Evolutionary conservation across 208 protist species (phyloP), one percentile per base, ranked within the genome.

Genomic region (Novymonas esmeraldas): DNA sequence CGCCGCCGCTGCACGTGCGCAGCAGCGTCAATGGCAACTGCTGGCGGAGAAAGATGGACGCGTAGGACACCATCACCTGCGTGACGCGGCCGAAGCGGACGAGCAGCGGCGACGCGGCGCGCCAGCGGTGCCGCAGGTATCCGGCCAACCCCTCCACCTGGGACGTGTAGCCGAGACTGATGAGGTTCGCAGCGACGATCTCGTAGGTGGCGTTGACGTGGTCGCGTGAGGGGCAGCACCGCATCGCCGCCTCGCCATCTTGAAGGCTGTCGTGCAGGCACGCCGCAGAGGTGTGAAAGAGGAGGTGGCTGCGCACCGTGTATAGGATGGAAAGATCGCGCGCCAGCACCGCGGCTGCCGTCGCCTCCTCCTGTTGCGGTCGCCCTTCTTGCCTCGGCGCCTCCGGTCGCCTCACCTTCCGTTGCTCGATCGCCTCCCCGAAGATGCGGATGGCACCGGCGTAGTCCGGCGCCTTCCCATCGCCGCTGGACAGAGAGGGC

Each of bases 61-160:
- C 62, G 61, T 75, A 75, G 9, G 70, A 69, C 55, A 75, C 56
- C 70, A 75, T 69, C 41, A 75, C 70, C 70, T 75, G 70, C n/a
- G 56, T 59, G 13, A 75, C 70, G 14, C 70, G 70, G 26, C 59
- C 55, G 0, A 75, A 54, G 3, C 70, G 70, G 2, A 52, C 44
- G 14, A 75, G 50, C 31, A 75, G 70, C 36, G 70, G 70, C 6
- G 70, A 59, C 22, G n/a, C 33, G 29, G 29, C 38, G 18, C 70
- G 52, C 22, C 60, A 68, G 56, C 56, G 70, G 29, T 75, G 70
- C 9, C 70, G 52, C 70, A 75, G 50, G 36, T 63, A 28, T 5
- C 54, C 62, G 14, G 62, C 9, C 13, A 75, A 22, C 20, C 28
- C 45, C n/a, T 75, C 70, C 39, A 75, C 45, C 54, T 75, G 45